These are phyloP conservation scores for Leishmania martiniquensis DNA, from an alignment of 208 protist genomes.

Conservation along the genomic window DNA sequence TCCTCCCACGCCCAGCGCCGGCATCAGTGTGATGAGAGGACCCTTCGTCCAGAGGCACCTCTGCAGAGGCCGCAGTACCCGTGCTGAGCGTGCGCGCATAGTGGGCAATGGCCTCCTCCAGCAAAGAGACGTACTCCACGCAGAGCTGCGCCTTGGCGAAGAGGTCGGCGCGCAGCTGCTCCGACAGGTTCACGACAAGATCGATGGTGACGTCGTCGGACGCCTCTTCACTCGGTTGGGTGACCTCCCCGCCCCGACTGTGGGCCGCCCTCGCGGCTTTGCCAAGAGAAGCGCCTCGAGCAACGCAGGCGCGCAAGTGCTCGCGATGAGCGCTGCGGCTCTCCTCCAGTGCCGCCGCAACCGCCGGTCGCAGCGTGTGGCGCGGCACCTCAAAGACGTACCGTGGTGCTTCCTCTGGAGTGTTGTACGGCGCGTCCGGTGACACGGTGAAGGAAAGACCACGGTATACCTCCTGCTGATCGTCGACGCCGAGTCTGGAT, in stretches of 20 bases:
- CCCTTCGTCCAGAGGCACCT: slow-evolving; percentile 15
- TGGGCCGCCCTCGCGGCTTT: not conserved
- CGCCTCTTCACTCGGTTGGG: not conserved
- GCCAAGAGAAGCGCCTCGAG: not conserved
- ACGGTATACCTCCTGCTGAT: not conserved
- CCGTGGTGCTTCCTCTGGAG: slow-evolving; percentile 29
- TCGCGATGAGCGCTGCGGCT: slow-evolving; percentile 15
- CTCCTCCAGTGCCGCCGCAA: slow-evolving; percentile 46
- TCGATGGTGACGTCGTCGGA: slow-evolving; percentile 38
- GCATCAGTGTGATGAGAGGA: not conserved
- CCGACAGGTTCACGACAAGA: slow-evolving; percentile 52
- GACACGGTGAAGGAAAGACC: slow-evolving; percentile 23
- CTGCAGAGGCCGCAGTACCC: slow-evolving; percentile 1
- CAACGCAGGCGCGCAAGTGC: not conserved
- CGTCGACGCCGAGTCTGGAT: slow-evolving; percentile 17
- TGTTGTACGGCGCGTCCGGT: slow-evolving; percentile 29
- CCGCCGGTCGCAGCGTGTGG: slow-evolving; percentile 43
- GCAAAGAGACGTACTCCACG: slow-evolving; percentile 63
- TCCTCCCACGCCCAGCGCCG: not conserved
- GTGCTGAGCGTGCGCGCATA: slow-evolving; percentile 49
- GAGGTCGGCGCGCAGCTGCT: slow-evolving; percentile 55
- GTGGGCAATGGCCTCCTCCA: slow-evolving; percentile 53
- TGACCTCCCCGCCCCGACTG: not conserved
- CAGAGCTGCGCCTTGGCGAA: slow-evolving; percentile 71
- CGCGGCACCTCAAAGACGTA: slow-evolving; percentile 75